phyloP scores from a whole-genome alignment of 1,284 basidiomycete genomes.

The Serendipita sp. region DNA sequence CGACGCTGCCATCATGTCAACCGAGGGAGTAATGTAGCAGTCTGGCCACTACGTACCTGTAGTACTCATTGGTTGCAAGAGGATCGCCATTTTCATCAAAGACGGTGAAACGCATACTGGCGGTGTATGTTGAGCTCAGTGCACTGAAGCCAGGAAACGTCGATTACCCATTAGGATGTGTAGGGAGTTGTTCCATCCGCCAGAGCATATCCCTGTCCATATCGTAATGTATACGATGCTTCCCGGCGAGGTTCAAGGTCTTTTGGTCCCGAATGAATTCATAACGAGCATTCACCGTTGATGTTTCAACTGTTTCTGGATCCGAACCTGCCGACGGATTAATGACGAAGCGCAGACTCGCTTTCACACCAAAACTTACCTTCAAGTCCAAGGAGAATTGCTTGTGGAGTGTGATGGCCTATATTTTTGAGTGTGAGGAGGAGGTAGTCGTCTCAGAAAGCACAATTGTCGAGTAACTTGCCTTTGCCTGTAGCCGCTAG shows the following conservation, averaged over 20 bases:
- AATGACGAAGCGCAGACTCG: neutral
- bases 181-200: slow-evolving; percentile 72
- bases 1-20: slow-evolving; percentile 39
- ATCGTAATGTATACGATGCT: slow-evolving; percentile 65
- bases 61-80: slow-evolving; percentile 91
- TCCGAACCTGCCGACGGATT: slow-evolving; percentile 40
- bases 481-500: slow-evolving; percentile 77
- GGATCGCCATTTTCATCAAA: slow-evolving; percentile 72
- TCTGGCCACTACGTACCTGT: slow-evolving; percentile 33
- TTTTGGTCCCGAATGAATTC: slow-evolving; percentile 48
- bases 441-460: slow-evolving; percentile 3
- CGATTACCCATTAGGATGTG: neutral
- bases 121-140: slow-evolving; percentile 18
- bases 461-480: slow-evolving; percentile 21
- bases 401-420: slow-evolving; percentile 90
- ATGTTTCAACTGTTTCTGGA: slow-evolving; percentile 76
- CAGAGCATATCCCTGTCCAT: slow-evolving; percentile 85
- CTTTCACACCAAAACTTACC: slow-evolving; percentile 29
- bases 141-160: slow-evolving; percentile 10
- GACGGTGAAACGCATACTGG: slow-evolving; percentile 74
- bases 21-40: slow-evolving; percentile 4
- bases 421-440: neutral
- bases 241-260: slow-evolving; percentile 54
- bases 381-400: slow-evolving; percentile 81
- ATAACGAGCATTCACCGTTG: slow-evolving; percentile 45